These are phyloP conservation scores for Linum lewisii DNA, from an alignment of 345 rosid genomes.

Conservation along the genomic window DNA sequence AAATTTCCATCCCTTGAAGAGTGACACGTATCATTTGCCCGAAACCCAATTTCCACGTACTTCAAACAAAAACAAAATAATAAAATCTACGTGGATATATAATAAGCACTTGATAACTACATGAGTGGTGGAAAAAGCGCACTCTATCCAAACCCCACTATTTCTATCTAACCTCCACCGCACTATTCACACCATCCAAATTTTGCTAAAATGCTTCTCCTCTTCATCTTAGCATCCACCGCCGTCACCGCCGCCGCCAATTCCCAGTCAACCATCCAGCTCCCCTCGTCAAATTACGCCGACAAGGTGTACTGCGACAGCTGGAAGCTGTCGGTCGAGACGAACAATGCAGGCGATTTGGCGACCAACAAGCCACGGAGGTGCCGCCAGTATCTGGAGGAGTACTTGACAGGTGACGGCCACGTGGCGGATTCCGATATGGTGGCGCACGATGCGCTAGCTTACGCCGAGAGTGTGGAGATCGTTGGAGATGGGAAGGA, in stretches of 20 bases:
- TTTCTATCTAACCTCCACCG: too few species aligned
- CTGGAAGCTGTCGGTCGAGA: background rate
- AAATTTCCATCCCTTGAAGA: too few species aligned
- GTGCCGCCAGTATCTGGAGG: conserved; percentile 26
- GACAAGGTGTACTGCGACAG: background rate
- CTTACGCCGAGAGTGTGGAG: conserved; percentile 16
- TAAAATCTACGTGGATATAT: too few species aligned
- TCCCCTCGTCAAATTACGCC: background rate
- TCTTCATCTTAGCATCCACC: background rate
- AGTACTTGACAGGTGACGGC: conserved; percentile 5
- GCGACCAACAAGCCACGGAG: background rate
- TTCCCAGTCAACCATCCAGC: background rate
- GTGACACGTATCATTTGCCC: too few species aligned
- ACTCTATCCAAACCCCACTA: too few species aligned
- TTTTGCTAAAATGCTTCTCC: too few species aligned
- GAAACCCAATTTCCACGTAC: too few species aligned
- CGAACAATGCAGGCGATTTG: background rate
- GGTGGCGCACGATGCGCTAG: conserved; percentile 13
- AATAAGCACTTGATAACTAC: too few species aligned
- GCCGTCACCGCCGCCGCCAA: background rate
- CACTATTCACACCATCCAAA: too few species aligned
- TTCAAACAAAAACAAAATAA: too few species aligned
- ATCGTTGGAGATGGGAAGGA: conserved; percentile 36
- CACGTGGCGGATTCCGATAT: conserved; percentile 18
- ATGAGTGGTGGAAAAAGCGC: too few species aligned